Conservation (phyloP, 768 basidiomycete genomes). For the Suillus placidus region DNA sequence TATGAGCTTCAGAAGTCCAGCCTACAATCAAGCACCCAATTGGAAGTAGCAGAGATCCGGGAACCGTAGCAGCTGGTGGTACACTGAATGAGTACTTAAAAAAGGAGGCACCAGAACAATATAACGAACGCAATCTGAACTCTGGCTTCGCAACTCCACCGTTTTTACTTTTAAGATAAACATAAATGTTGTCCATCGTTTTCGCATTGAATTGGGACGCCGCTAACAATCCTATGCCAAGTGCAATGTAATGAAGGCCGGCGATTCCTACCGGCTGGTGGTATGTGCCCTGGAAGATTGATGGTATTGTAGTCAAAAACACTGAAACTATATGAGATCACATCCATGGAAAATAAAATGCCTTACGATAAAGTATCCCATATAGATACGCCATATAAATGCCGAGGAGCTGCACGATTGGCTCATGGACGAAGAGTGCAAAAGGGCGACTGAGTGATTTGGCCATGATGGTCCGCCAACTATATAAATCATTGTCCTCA, state of each 20-base stretch:
- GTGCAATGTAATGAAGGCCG: conserved; percentile 53
- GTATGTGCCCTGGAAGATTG: conserved; percentile 59
- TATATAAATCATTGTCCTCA: conserved; percentile 22
- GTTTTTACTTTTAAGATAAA: conserved; percentile 51
- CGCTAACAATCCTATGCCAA: conserved; percentile 61
- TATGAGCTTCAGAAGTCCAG: conserved; percentile 60
- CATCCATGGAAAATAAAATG: not conserved
- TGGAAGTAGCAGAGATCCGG: conserved; percentile 63
- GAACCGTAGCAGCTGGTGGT: conserved; percentile 55
- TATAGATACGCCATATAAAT: conserved; percentile 73
- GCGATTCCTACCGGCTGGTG: conserved; percentile 38
- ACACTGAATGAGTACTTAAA: conserved; percentile 9
- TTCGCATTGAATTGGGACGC: conserved; percentile 59
- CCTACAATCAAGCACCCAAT: conserved; percentile 70
- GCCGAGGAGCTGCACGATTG: conserved; percentile 65
- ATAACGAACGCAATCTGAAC: conserved; percentile 48
- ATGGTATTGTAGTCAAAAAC: conserved; percentile 65
- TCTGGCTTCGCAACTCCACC: conserved; percentile 59
- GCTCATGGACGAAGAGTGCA: conserved; percentile 57
- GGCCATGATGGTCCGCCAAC: conserved; percentile 54
- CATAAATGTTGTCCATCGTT: conserved; percentile 58
- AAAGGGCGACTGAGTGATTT: conserved; percentile 71
- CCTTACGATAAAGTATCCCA: conserved; percentile 59
- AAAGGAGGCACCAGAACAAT: not conserved
- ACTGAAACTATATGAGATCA: conserved; percentile 41